phyloP scores from a whole-genome alignment of 2,329 filamentous ascomycete genomes.

The Colletotrichum sp. region DNA sequence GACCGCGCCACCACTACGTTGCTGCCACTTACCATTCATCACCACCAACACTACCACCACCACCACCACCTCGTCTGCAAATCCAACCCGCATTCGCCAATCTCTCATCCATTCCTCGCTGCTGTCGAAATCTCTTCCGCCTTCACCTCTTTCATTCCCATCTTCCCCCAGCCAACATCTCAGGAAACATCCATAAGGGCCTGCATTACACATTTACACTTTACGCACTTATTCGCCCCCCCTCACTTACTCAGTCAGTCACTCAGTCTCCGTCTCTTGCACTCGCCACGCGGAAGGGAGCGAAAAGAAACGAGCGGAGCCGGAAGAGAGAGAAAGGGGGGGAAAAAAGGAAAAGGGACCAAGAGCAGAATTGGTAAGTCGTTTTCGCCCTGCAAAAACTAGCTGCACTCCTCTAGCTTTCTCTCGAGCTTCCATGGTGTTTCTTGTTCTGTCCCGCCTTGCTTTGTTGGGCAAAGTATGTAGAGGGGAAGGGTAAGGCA shows the following conservation, averaged over 20 bases:
- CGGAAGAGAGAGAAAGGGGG: not conserved
- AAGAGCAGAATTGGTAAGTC: not conserved
- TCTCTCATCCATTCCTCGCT: not conserved
- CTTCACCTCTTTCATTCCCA: not conserved
- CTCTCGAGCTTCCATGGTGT: not conserved
- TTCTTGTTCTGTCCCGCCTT: constrained; percentile 12
- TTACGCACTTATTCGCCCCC: not conserved
- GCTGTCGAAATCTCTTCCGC: not conserved
- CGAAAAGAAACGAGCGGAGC: not conserved
- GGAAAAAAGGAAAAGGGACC: not conserved
- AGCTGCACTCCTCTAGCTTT: not conserved
- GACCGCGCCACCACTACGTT: not conserved
- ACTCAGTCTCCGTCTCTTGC: not conserved
- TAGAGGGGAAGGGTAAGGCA: not conserved
- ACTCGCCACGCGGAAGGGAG: not conserved
- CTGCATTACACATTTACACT: not conserved
- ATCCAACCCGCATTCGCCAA: constrained; percentile 17
- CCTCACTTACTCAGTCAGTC: constrained; percentile 7
- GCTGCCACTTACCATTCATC: not conserved
- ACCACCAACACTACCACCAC: not conserved
- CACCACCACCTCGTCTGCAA: not conserved
- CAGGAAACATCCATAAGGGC: not conserved
- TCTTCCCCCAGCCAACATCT: not conserved
- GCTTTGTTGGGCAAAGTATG: constrained; percentile 10
- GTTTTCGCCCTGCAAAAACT: not conserved